Evolutionary conservation across 2,329 filamentous ascomycete genomes (phyloP).

Genomic region (Arachnomyces sp.): DNA sequence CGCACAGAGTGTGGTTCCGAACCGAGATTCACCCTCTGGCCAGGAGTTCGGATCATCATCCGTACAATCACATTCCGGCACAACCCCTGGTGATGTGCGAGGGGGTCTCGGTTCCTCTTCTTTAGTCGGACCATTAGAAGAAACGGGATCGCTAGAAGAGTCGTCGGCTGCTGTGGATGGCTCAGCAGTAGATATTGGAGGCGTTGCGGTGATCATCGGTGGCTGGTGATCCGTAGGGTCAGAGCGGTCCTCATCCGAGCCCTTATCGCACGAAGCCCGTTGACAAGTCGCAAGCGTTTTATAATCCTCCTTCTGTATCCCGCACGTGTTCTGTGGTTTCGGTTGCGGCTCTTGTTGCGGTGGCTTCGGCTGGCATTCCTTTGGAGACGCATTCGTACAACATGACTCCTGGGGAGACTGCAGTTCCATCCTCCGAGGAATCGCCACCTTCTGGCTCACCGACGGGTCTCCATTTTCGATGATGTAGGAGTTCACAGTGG

Average conservation of each 20-base stretch:
- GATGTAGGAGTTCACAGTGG: slow-evolving; percentile 22
- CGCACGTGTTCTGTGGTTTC: neutral
- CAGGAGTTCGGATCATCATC: slow-evolving; percentile 11
- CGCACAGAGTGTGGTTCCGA: slow-evolving; percentile 31
- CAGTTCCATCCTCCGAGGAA: slow-evolving; percentile 17
- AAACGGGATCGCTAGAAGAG: too few species aligned
- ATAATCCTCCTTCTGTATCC: slow-evolving; percentile 6
- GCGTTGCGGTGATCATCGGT: too few species aligned
- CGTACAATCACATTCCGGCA: slow-evolving; percentile 19
- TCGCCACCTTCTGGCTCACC: slow-evolving; percentile 25
- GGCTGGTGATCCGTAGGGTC: too few species aligned
- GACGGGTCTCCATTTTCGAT: slow-evolving; percentile 13
- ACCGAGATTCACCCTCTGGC: slow-evolving; percentile 18
- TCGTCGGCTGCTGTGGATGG: too few species aligned
- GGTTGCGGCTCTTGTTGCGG: neutral
- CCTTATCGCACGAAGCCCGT: too few species aligned
- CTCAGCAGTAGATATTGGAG: too few species aligned
- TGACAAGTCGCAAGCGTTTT: slow-evolving; percentile 1
- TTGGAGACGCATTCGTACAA: neutral
- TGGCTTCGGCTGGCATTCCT: neutral
- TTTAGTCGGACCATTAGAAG: too few species aligned
- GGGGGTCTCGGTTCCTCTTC: neutral
- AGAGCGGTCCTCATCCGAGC: too few species aligned
- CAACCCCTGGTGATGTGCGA: slow-evolving; percentile 3
- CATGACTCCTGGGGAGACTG: neutral